Conservation (phyloP, 495 filamentous ascomycete genomes). For the Aspergillus taichungensis region DNA sequence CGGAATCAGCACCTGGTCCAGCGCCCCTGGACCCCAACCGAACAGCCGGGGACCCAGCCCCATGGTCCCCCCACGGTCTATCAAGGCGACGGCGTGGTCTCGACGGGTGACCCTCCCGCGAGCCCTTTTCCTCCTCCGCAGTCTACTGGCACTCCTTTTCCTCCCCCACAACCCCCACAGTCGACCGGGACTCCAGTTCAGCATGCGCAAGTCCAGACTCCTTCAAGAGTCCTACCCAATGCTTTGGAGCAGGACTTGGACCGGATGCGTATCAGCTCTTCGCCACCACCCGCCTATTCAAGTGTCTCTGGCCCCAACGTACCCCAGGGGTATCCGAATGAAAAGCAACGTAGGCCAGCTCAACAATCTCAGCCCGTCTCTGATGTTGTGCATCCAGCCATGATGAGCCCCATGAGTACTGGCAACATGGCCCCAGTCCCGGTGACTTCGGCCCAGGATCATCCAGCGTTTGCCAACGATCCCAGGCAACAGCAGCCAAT, state of each 20-base stretch:
- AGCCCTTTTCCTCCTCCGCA: conserved; percentile 27
- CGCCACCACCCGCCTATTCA: conserved; percentile 88
- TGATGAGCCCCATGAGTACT: conserved; percentile 21
- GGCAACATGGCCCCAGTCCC: conserved; percentile 19
- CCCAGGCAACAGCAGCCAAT: conserved; percentile 39
- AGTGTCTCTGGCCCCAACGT: conserved; percentile 52
- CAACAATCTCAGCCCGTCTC: conserved; percentile 15
- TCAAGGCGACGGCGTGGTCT: conserved; percentile 63
- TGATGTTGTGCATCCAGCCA: conserved; percentile 18
- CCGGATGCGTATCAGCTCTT: conserved; percentile 72
- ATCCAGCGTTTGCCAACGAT: conserved; percentile 87
- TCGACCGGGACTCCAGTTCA: conserved; percentile 19
- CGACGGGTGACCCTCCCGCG: conserved; percentile 17
- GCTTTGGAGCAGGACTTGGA: conserved; percentile 82
- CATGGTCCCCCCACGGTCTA: conserved; percentile 92
- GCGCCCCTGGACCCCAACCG: conserved; percentile 93
- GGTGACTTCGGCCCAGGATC: conserved; percentile 45
- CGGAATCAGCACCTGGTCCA: conserved; percentile 38
- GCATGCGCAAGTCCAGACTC: conserved; percentile 18
- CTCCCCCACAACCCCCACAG: conserved; percentile 20
- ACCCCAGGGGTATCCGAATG: conserved; percentile 61
- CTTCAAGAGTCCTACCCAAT: conserved; percentile 34
- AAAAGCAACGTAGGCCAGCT: conserved; percentile 52
- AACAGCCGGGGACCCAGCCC: conserved; percentile 76
- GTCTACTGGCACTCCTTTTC: conserved; percentile 1